Percentiles rank a stretch among this genome's conserved stretches.
These are phyloP conservation scores for Neurospora sp. DNA, from an alignment of 495 filamentous ascomycete species.

Conservation along the genomic window DNA sequence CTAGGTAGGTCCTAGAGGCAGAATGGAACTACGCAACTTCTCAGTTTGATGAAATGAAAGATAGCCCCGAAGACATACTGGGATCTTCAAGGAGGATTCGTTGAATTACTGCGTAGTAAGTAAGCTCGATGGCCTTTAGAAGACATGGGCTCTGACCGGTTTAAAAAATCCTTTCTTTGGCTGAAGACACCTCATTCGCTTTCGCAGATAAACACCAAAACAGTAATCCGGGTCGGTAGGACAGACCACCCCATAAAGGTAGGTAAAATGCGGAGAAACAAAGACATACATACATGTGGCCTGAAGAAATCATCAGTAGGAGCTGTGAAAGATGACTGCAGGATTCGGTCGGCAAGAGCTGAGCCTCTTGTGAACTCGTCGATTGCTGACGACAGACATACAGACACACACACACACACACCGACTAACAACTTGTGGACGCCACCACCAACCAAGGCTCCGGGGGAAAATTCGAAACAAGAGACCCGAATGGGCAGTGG, in stretches of 20 bases:
- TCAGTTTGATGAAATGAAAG: background rate
- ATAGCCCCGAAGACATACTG: background rate
- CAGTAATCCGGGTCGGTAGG: background rate
- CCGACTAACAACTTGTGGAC: background rate
- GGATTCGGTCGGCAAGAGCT: background rate
- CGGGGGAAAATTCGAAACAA: background rate
- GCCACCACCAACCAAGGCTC: background rate
- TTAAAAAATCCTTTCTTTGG: background rate
- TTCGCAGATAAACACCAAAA: background rate
- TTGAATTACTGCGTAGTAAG: background rate
- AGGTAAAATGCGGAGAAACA: background rate
- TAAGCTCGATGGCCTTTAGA: background rate
- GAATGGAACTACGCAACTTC: too few species aligned
- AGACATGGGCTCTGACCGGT: background rate
- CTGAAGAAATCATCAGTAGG: background rate
- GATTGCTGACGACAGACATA: background rate
- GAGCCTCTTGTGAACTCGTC: background rate
- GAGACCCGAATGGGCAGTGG: background rate
- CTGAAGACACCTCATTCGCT: background rate
- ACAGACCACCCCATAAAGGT: background rate
- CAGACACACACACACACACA: background rate
- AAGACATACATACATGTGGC: background rate
- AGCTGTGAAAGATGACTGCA: background rate
- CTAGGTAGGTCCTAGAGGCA: too few species aligned
- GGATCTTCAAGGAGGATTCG: background rate